Conservation (phyloP, 192 early-diverging fungal genomes). For the Coemansia sp. region DNA sequence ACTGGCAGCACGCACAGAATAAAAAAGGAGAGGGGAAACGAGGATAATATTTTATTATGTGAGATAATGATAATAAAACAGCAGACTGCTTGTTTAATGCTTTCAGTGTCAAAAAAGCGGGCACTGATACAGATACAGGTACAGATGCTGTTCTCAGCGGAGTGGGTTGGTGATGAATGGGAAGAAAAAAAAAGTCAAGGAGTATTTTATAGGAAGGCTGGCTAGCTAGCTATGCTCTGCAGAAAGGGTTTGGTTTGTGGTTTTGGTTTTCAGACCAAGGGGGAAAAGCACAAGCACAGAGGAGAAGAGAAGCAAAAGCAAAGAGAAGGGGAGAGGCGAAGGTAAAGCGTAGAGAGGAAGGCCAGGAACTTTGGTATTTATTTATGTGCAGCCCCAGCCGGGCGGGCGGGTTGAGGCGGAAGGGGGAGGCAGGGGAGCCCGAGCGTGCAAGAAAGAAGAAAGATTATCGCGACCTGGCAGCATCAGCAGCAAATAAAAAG, state of each 20-base stretch:
- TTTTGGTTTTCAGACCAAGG: constrained; percentile 7
- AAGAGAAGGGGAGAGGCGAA: constrained; percentile 11
- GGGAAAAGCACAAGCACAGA: constrained; percentile 10
- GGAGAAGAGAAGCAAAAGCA: constrained; percentile 8
- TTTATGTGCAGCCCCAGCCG: constrained; percentile 17
- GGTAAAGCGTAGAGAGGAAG: constrained; percentile 3
- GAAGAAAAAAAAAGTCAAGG: background rate
- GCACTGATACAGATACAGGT: background rate
- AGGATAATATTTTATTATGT: background rate
- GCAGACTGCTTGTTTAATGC: background rate
- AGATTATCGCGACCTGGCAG: constrained; percentile 34
- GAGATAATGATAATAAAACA: constrained; percentile 5
- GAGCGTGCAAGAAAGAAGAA: constrained; percentile 35
- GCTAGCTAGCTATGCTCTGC: background rate
- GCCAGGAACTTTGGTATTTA: constrained; percentile 53
- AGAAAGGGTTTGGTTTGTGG: background rate
- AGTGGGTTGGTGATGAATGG: constrained; percentile 1
- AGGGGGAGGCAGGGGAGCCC: constrained; percentile 36
- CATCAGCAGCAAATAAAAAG: constrained; percentile 1
- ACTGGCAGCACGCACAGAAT: background rate
- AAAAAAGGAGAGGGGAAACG: constrained; percentile 2
- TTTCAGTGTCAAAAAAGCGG: background rate
- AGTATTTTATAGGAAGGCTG: background rate
- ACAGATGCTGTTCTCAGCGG: no score
- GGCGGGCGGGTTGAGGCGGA: constrained; percentile 18